These are phyloP conservation scores for Collybiopsis confluens DNA, from an alignment of 768 basidiomycete species.

Conservation along the genomic window DNA sequence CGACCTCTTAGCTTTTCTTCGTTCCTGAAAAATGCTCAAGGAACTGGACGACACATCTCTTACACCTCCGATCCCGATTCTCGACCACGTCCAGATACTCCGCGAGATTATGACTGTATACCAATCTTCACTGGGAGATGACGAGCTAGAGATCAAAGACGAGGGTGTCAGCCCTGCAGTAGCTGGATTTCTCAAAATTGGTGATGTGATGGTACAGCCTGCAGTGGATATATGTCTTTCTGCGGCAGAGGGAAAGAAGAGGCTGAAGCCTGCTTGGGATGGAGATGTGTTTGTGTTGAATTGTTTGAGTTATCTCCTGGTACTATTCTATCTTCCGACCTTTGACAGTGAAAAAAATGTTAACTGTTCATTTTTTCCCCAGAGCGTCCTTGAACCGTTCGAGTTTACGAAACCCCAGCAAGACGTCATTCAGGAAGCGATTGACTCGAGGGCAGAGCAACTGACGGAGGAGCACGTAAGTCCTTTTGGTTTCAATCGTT, in stretches of 20 bases:
- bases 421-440: slow-evolving; percentile 47
- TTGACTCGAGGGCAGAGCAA: slow-evolving; percentile 56
- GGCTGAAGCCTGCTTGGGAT: slow-evolving; percentile 66
- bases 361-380: not conserved
- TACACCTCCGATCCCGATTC: slow-evolving; percentile 69
- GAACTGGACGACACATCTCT: slow-evolving; percentile 67
- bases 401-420: slow-evolving; percentile 64
- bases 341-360: not conserved
- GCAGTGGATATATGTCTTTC: slow-evolving; percentile 69
- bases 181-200: not conserved
- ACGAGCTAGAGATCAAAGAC: slow-evolving; percentile 41
- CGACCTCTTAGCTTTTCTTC: too few species aligned
- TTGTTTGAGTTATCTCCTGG: slow-evolving; percentile 79
- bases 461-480: slow-evolving; percentile 85
- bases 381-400: slow-evolving; percentile 67
- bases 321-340: slow-evolving; percentile 20
- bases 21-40: too few species aligned
- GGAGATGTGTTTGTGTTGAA: slow-evolving; percentile 80
- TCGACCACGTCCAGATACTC: slow-evolving; percentile 80
- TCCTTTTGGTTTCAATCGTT: not conserved
- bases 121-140: slow-evolving; percentile 76
- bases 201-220: slow-evolving; percentile 71
- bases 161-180: slow-evolving; percentile 28
- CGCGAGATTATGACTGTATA: slow-evolving; percentile 89
- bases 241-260: slow-evolving; percentile 63